phyloP scores from a whole-genome alignment of 192 early-diverging fungal genomes.

The Piromyces finnis region DNA sequence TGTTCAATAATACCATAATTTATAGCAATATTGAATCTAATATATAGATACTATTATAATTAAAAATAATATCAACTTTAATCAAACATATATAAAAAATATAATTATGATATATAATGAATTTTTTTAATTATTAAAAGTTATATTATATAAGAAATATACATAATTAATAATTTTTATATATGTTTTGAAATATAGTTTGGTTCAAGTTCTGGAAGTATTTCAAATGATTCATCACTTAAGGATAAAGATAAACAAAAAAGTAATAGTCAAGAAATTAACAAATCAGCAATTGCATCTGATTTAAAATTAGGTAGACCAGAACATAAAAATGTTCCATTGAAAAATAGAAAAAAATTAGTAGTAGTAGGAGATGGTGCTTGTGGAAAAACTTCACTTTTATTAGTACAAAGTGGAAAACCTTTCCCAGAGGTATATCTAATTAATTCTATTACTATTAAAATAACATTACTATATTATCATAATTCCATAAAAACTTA shows the following conservation, averaged over 20 bases:
- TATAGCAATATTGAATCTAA: no score
- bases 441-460: background rate
- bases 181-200: background rate
- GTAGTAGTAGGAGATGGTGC: slow-evolving; percentile 16
- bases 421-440: slow-evolving; percentile 5
- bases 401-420: slow-evolving; percentile 2
- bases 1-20: no score
- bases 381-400: slow-evolving; percentile 11
- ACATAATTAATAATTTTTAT: no score
- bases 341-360: slow-evolving; percentile 1
- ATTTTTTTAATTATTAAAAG: no score
- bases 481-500: no score
- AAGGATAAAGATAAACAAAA: background rate
- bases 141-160: no score
- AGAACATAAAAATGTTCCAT: background rate
- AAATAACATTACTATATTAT: no score
- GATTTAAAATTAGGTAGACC: background rate
- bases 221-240: background rate
- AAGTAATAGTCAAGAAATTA: background rate
- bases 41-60: no score
- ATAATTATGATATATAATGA: no score
- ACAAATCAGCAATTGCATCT: background rate
- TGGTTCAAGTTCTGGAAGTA: background rate
- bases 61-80: no score
- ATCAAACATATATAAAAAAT: no score